Conservation (phyloP, 495 filamentous ascomycete species). For the Xylaria venustula region DNA sequence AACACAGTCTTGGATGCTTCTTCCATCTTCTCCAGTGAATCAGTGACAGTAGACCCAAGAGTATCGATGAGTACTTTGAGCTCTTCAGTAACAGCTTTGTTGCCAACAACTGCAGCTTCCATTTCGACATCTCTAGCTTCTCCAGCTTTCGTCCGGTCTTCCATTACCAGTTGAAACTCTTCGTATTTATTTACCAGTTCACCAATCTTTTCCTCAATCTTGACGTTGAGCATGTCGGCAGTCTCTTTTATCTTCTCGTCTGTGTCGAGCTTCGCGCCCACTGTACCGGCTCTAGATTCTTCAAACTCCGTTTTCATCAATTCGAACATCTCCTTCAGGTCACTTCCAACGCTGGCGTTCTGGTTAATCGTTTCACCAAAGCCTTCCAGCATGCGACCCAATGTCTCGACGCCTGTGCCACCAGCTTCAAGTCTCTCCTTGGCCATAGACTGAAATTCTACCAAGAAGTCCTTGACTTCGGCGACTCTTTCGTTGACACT, state of each 20-base stretch:
- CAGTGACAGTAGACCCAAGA: conserved; percentile 78
- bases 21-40: conserved; percentile 77
- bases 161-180: conserved; percentile 66
- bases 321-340: conserved; percentile 78
- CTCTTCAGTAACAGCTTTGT: conserved; percentile 79
- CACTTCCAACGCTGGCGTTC: conserved; percentile 52
- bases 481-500: conserved; percentile 49
- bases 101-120: conserved; percentile 66
- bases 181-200: conserved; percentile 81
- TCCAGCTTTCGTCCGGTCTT: conserved; percentile 65
- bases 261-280: conserved; percentile 67
- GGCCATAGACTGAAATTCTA: conserved; percentile 49
- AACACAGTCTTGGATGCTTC: conserved; percentile 83
- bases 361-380: conserved; percentile 59
- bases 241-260: conserved; percentile 73
- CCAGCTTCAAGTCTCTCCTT: conserved; percentile 53
- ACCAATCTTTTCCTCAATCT: conserved; percentile 76
- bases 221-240: conserved; percentile 67
- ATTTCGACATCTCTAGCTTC: conserved; percentile 65
- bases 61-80: conserved; percentile 79
- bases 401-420: conserved; percentile 44
- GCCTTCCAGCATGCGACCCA: conserved; percentile 60
- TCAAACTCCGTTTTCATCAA: conserved; percentile 79
- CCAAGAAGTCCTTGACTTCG: conserved; percentile 51
- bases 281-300: conserved; percentile 64